Base-by-base conservation (phyloP, 108 stramenopile genomes). In the Craspedostauros australis region DNA sequence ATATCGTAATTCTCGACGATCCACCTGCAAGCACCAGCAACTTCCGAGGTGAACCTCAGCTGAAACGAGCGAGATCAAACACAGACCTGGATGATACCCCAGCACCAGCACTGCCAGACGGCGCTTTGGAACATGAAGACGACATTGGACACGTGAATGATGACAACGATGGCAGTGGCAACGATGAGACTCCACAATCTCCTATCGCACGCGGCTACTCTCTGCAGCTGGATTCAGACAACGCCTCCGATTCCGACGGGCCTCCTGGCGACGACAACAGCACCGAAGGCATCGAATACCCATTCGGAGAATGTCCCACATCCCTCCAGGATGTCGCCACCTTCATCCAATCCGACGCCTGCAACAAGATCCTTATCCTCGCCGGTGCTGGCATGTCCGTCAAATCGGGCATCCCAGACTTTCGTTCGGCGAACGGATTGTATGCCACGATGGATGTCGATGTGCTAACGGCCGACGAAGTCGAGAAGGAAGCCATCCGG, bases 381-480 rank as follows among this genome's bases (percentile, higher is more conserved):
- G 76, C 82, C 3, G 93, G 84, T 1, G 84, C 88, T 0, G 88
- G 88, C 34, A 77, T 85, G 62, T 72, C 69, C 3, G 64, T 73
- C 2, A 50, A 63, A 4, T 54, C 70, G n/a, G 88, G 88, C 5
- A 84, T 89, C 40, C 88, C 88, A 0, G 88, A 89, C 52, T 89
- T 83, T 68, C 64, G 88, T 33, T 55, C 55, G 24, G 68, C 69
- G 0, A 64, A 60, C 26, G 63, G 48, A 21, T 46, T 88, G 34
- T 84, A 82, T 62, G 68, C 66, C 46, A 76, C 82, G 18, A 27
- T 84, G 8, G 24, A 64, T 12, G 70, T 83, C 4, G 64, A 80
- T 4, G 37, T 79, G 39, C 44, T 89, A 26, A 78, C 84, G 2
- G 78, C 73, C 6, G 38, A 62, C 11, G 53, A 57, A 19, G 6